Evolutionary conservation across 1,284 basidiomycete species (phyloP).

Genomic region (Ustilago vetiveriae): DNA sequence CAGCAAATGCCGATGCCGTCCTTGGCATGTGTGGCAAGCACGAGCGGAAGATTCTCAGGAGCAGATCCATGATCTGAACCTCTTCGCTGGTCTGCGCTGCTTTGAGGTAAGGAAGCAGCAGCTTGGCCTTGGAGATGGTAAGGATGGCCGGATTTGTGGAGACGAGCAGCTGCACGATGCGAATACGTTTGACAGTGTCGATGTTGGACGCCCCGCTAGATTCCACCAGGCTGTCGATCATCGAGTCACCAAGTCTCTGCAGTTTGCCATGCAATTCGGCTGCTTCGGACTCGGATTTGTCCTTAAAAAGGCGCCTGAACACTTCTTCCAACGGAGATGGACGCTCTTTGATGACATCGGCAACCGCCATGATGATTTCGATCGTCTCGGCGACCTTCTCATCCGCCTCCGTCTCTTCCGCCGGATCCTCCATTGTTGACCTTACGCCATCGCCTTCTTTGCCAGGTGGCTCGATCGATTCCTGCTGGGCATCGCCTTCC

Average conservation of each 20-base stretch:
- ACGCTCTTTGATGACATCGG: slow-evolving; percentile 80
- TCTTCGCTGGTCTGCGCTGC: slow-evolving; percentile 83
- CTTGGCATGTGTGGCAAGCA: slow-evolving; percentile 80
- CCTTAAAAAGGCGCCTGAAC: slow-evolving; percentile 72
- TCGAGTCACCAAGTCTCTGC: slow-evolving; percentile 78
- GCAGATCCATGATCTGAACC: slow-evolving; percentile 69
- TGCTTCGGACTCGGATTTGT: slow-evolving; percentile 40
- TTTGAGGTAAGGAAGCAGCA: slow-evolving; percentile 85
- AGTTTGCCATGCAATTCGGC: slow-evolving; percentile 74
- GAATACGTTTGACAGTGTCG: slow-evolving; percentile 70
- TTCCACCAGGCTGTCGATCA: slow-evolving; percentile 88
- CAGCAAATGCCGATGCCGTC: slow-evolving; percentile 75
- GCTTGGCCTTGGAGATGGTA: slow-evolving; percentile 80
- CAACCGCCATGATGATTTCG: slow-evolving; percentile 82
- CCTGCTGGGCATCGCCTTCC: slow-evolving; percentile 1
- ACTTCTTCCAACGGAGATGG: slow-evolving; percentile 85
- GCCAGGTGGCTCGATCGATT: background rate
- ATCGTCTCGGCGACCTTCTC: slow-evolving; percentile 71
- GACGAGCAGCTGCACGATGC: slow-evolving; percentile 83
- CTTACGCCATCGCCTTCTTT: background rate
- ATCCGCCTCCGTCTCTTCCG: slow-evolving; percentile 22
- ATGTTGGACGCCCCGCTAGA: slow-evolving; percentile 75
- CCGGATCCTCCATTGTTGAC: slow-evolving; percentile 3
- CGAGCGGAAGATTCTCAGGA: slow-evolving; percentile 81
- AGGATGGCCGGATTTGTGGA: slow-evolving; percentile 82